Evolutionary conservation across 2,329 filamentous ascomycete genomes (phyloP), one percentile per base, ranked within the genome.

Genomic region (Ophiostoma himal-ulmi): DNA sequence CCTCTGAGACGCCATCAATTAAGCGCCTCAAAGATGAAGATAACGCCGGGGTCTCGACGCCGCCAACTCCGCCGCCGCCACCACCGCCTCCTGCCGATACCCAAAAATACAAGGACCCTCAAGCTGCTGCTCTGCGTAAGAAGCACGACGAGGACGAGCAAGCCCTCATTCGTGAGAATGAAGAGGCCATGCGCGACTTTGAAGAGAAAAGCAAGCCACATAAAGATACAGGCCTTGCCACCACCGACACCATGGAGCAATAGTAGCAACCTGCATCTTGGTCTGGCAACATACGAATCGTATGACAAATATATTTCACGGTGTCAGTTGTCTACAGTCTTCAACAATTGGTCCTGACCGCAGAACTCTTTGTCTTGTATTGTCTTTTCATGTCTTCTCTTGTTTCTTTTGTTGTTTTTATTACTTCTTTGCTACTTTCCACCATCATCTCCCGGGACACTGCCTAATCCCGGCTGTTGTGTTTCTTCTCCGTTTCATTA

Each of bases 11-110:
- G n/a, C 85, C 85, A 30, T 84, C 82, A 52, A 78, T 83, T 37
- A 88, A 87, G 78, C 82, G 83, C 14, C 72, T 84, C 68, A 84
- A 83, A 73, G 83, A 85, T 69, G 81, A 83, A 14, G 82, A 83
- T 44, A 76, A 75, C 11, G 11, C 37, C 2, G 68, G 3, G 7
- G 37, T 34, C 0, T 83, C 84, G 0, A 82, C 83, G 2, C 82
- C 83, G 8, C 82, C 82, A 0, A 78, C 80, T 77, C 78, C 34
- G 77, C 75, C n/a, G 68, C 74, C 64, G 75, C 78, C 67, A 26
- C 60, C 67, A 26, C 60, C 60, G 10, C 34, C 60, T 20, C 62
- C 20, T 22, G 34, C 62, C 57, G 14, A 26, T 5, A 14, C 26
- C 36, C 17, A 22, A 8, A 36, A 65, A 22, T 6, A 22, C 20